Conservation (phyloP, 2,329 filamentous ascomycete genomes). For the Phialophora macrospora region DNA sequence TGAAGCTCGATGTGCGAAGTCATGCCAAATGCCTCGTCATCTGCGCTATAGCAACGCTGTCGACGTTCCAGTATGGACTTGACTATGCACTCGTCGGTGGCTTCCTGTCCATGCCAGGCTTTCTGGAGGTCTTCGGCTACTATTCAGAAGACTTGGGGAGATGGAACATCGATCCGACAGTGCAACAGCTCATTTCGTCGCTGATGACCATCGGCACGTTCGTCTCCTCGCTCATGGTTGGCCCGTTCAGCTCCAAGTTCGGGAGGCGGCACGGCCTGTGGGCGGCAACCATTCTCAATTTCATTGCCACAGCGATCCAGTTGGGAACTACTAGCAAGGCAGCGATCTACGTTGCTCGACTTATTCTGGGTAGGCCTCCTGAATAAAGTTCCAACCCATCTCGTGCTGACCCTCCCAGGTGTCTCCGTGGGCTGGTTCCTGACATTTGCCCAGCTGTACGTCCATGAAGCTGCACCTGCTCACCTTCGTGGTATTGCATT, state of each 20-base stretch:
- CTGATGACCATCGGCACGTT: slow-evolving; percentile 59
- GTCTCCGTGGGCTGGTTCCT: slow-evolving; percentile 53
- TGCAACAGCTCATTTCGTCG: slow-evolving; percentile 60
- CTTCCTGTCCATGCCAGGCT: slow-evolving; percentile 59
- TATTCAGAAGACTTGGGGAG: slow-evolving; percentile 44
- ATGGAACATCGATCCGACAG: slow-evolving; percentile 43
- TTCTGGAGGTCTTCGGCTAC: slow-evolving; percentile 58
- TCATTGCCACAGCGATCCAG: slow-evolving; percentile 53
- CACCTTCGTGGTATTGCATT: slow-evolving; percentile 57
- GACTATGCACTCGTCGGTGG: slow-evolving; percentile 55
- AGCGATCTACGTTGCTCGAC: slow-evolving; percentile 54
- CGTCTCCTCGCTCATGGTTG: slow-evolving; percentile 55
- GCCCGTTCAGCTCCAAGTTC: slow-evolving; percentile 55
- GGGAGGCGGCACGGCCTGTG: slow-evolving; percentile 55
- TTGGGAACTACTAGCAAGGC: slow-evolving; percentile 49
- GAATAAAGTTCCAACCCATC: not conserved
- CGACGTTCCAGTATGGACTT: slow-evolving; percentile 58
- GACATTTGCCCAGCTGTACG: slow-evolving; percentile 56
- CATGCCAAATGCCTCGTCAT: slow-evolving; percentile 54
- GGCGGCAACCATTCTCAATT: slow-evolving; percentile 54
- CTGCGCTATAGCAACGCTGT: slow-evolving; percentile 54
- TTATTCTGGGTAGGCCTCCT: slow-evolving; percentile 46
- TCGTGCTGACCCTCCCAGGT: slow-evolving; percentile 18
- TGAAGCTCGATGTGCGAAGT: slow-evolving; percentile 32
- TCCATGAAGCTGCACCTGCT: slow-evolving; percentile 55